These are phyloP conservation scores for Blastocystis sp. DNA, from an alignment of 352 stramenopile genomes.

Conservation along the genomic window DNA sequence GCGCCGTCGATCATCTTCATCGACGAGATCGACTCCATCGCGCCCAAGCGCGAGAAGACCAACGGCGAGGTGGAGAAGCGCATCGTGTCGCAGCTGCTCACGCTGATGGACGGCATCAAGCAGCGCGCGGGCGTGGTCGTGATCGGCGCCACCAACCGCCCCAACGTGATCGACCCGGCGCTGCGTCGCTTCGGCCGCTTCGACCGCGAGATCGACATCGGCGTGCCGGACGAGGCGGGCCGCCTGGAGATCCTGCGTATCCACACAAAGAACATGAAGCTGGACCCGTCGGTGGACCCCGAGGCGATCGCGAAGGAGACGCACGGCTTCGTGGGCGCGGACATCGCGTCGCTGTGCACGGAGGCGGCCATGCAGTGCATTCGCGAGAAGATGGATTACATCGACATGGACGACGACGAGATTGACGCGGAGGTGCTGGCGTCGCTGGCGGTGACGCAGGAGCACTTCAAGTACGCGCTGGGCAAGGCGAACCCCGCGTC, in stretches of 20 bases:
- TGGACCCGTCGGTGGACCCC: constrained; percentile 96
- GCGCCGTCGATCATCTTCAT: constrained; percentile 99
- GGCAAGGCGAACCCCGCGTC: constrained; percentile 94
- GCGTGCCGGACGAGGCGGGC: constrained; percentile 95
- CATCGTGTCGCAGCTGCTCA: constrained; percentile 97
- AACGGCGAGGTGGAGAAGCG: constrained; percentile 96
- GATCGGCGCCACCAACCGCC: constrained; percentile 98
- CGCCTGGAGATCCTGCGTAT: constrained; percentile 98
- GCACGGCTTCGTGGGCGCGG: constrained; percentile 96
- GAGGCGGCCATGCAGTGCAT: constrained; percentile 92
- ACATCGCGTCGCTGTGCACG: constrained; percentile 97
- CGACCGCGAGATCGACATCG: constrained; percentile 98
- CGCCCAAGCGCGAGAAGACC: constrained; percentile 96
- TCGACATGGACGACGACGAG: constrained; percentile 98
- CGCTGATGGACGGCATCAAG: constrained; percentile 96
- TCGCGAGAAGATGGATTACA: constrained; percentile 99
- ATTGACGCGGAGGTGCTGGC: constrained; percentile 98
- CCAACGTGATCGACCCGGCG: constrained; percentile 94
- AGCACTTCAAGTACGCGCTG: constrained; percentile 98
- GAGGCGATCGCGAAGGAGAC: constrained; percentile 94
- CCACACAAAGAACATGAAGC: constrained; percentile 99
- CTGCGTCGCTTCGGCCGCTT: constrained; percentile 96
- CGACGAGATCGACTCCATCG: constrained; percentile 98
- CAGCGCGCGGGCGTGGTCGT: constrained; percentile 87
- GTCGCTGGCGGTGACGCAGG: constrained; percentile 93